Evolutionary conservation across 2,329 filamentous ascomycete genomes (phyloP).

Genomic region (Metarhizium sp.): DNA sequence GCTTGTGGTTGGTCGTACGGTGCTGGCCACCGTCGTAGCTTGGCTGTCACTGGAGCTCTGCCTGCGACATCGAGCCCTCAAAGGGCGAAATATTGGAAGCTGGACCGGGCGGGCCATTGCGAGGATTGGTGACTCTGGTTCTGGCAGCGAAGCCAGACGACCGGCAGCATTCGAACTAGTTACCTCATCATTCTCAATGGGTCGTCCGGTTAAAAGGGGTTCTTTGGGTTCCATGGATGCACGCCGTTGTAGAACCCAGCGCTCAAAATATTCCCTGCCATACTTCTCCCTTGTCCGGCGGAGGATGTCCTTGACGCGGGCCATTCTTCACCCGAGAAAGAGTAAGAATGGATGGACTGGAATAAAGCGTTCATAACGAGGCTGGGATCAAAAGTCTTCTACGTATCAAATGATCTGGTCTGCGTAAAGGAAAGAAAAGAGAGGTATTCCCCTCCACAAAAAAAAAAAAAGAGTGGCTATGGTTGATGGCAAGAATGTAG

Average conservation of each 20-base stretch:
- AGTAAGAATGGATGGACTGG: background rate
- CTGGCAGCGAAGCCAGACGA: background rate
- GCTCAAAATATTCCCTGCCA: background rate
- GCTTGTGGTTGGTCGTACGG: background rate
- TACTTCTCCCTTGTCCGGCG: background rate
- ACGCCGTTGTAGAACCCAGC: background rate
- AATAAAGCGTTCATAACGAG: conserved; percentile 9
- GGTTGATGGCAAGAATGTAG: background rate
- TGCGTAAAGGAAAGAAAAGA: too few relatives aligned
- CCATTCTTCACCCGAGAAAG: background rate
- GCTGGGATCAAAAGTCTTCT: background rate
- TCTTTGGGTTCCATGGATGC: background rate
- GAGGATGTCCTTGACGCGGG: background rate
- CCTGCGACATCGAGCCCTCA: background rate
- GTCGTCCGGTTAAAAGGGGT: background rate
- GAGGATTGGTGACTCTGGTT: background rate
- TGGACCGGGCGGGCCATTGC: background rate
- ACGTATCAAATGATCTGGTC: background rate
- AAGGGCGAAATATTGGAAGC: background rate
- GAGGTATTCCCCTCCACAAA: too few relatives aligned
- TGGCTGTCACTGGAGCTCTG: background rate
- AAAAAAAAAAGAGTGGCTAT: background rate
- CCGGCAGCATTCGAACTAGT: background rate
- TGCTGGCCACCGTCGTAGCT: background rate
- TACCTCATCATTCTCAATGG: background rate